phyloP scores from a whole-genome alignment of 2,329 filamentous ascomycete genomes.

The Proliferodiscus dingleyae region DNA sequence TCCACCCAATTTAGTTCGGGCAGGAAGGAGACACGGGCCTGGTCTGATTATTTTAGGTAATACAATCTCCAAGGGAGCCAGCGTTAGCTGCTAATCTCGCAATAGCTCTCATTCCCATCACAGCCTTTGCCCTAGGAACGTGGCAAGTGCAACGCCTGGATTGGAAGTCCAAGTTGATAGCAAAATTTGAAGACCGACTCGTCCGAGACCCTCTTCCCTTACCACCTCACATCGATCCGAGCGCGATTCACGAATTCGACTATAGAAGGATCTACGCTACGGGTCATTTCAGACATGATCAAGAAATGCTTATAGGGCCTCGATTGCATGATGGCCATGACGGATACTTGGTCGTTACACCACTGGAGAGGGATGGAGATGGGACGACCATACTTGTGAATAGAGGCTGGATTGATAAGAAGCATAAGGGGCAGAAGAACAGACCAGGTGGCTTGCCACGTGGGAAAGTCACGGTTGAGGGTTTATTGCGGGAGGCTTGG shows the following conservation, averaged over 20 bases:
- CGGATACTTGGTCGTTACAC: constrained; percentile 88
- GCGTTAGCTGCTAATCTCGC: constrained; percentile 3
- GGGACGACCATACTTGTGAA: constrained; percentile 77
- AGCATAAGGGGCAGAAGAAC: constrained; percentile 58
- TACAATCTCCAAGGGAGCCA: background rate
- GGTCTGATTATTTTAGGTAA: constrained; percentile 74
- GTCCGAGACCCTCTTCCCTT: constrained; percentile 80
- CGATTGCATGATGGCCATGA: constrained; percentile 84
- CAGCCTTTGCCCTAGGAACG: constrained; percentile 82
- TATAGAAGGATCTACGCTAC: constrained; percentile 76
- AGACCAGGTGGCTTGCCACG: constrained; percentile 60
- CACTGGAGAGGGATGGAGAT: constrained; percentile 65
- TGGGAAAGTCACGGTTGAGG: constrained; percentile 74
- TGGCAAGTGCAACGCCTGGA: constrained; percentile 93
- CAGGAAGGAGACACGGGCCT: constrained; percentile 66
- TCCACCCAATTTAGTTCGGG: constrained; percentile 74
- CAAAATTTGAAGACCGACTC: constrained; percentile 86
- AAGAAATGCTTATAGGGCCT: constrained; percentile 94
- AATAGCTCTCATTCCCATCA: constrained; percentile 70
- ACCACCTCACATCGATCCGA: constrained; percentile 75
- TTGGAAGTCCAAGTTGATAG: constrained; percentile 91
- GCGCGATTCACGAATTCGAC: constrained; percentile 83
- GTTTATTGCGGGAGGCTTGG: constrained; percentile 81
- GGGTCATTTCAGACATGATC: constrained; percentile 75
- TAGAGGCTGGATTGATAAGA: constrained; percentile 86